Percentiles rank a stretch among this genome's conserved stretches.
Evolutionary conservation across 2,329 filamentous ascomycete species (phyloP).

Genomic region (Aspergillus chevalieri): DNA sequence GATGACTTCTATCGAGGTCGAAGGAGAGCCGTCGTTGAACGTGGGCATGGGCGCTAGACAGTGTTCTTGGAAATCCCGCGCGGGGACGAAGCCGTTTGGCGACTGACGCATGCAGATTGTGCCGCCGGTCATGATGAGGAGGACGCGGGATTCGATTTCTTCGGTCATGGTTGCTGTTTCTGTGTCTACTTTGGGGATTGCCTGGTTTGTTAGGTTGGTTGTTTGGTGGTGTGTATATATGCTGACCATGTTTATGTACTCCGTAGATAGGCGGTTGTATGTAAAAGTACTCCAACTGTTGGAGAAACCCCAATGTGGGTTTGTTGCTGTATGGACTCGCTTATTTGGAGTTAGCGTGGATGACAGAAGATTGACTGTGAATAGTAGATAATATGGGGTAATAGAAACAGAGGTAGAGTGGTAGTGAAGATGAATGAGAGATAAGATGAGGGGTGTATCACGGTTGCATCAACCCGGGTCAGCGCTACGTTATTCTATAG

Average conservation of each 20-base stretch:
- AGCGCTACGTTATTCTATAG: too few relatives aligned
- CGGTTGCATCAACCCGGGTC: too few relatives aligned
- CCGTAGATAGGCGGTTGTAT: too few relatives aligned
- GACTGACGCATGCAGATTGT: conserved; percentile 87
- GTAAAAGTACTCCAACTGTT: too few relatives aligned
- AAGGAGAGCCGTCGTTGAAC: conserved; percentile 71
- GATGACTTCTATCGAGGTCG: conserved; percentile 52
- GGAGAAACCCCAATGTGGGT: too few relatives aligned
- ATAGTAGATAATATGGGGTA: too few relatives aligned
- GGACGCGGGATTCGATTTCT: conserved; percentile 60
- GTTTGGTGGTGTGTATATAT: not conserved
- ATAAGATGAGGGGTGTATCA: too few relatives aligned
- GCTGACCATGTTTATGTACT: not conserved
- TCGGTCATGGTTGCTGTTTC: conserved; percentile 43
- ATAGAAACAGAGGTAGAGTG: too few relatives aligned
- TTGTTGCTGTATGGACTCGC: too few relatives aligned
- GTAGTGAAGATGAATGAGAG: too few relatives aligned
- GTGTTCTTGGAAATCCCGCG: conserved; percentile 70
- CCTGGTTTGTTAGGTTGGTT: not conserved
- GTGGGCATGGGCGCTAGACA: conserved; percentile 76
- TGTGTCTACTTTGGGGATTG: not conserved
- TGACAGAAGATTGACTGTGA: too few relatives aligned
- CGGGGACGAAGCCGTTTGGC: conserved; percentile 71
- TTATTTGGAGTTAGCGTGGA: too few relatives aligned
- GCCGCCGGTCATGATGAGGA: conserved; percentile 81